Conservation (phyloP, 1,284 basidiomycete species). For the Hymenochaete sp. region DNA sequence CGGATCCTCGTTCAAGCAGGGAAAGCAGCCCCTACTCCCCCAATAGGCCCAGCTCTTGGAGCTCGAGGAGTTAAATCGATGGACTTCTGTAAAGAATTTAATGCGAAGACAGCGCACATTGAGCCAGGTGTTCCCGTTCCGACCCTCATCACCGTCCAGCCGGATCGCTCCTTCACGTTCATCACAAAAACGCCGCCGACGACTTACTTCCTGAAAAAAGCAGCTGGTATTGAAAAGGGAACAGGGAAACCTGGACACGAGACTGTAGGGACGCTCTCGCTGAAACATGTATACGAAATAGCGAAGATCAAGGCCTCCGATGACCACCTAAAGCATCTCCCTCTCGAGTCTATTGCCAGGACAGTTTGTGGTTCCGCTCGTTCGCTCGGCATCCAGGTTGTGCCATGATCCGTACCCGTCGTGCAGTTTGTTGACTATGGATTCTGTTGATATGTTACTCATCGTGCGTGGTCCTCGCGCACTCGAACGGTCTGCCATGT, state of each 20-base stretch:
- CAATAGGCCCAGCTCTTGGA: slow-evolving; percentile 94
- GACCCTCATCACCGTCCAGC: slow-evolving; percentile 85
- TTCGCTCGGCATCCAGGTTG: slow-evolving; percentile 80
- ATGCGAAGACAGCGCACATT: slow-evolving; percentile 83
- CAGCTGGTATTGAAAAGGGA: slow-evolving; percentile 87
- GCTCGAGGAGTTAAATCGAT: slow-evolving; percentile 98
- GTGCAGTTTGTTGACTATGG: not conserved
- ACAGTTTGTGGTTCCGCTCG: slow-evolving; percentile 80
- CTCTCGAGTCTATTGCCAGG: slow-evolving; percentile 80
- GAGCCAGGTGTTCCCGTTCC: slow-evolving; percentile 84
- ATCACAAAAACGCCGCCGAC: slow-evolving; percentile 85
- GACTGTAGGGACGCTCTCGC: slow-evolving; percentile 70
- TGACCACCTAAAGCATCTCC: slow-evolving; percentile 76
- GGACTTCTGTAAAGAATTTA: slow-evolving; percentile 99
- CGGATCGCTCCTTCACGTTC: slow-evolving; percentile 94
- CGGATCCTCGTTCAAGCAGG: slow-evolving; percentile 88
- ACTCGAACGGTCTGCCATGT: not conserved
- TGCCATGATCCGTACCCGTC: slow-evolving; percentile 48
- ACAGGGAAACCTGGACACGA: slow-evolving; percentile 73
- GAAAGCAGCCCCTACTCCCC: slow-evolving; percentile 93
- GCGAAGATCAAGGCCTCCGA: slow-evolving; percentile 95
- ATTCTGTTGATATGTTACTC: not conserved
- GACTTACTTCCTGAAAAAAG: slow-evolving; percentile 89
- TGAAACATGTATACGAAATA: slow-evolving; percentile 99
- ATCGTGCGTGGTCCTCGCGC: not conserved